These are phyloP conservation scores for Gardenia jasminoides DNA, from an alignment of 257 asterid species.

Conservation along the genomic window DNA sequence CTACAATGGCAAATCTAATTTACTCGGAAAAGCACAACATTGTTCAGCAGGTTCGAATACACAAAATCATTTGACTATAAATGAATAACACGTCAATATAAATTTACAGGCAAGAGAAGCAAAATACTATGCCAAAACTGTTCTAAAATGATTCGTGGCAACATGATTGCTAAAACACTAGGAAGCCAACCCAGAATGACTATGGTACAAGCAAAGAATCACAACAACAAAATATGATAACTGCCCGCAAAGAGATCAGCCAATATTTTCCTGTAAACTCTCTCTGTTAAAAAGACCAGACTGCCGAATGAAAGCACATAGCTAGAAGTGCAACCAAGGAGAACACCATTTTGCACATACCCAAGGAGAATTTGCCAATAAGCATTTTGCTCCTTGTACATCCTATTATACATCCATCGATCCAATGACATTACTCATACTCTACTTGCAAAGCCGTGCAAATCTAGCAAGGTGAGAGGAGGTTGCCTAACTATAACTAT, in stretches of 20 bases:
- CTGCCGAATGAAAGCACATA: not conserved
- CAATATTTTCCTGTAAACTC: not conserved
- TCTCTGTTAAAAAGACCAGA: not conserved
- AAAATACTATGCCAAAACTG: constrained; percentile 3
- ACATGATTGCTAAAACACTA: not conserved
- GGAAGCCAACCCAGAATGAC: too few relatives aligned
- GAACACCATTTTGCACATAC: not conserved
- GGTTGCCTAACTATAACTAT: not conserved
- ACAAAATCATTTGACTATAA: not conserved
- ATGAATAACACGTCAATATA: not conserved
- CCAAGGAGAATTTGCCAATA: not conserved
- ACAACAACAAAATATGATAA: not conserved
- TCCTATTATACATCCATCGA: not conserved
- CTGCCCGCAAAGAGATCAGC: not conserved
- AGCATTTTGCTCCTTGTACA: not conserved
- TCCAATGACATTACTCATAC: not conserved
- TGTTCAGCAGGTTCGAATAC: not conserved
- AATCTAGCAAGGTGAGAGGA: not conserved
- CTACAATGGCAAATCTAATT: not conserved
- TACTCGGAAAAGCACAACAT: too few relatives aligned
- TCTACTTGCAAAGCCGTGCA: constrained; percentile 1
- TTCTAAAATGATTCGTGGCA: not conserved
- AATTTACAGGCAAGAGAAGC: constrained; percentile 8
- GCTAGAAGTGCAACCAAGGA: not conserved
- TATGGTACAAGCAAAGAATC: not conserved